These are phyloP conservation scores for Wickerhamomyces sp. DNA, from an alignment of 1,139 yeast genomes.

Conservation along the genomic window DNA sequence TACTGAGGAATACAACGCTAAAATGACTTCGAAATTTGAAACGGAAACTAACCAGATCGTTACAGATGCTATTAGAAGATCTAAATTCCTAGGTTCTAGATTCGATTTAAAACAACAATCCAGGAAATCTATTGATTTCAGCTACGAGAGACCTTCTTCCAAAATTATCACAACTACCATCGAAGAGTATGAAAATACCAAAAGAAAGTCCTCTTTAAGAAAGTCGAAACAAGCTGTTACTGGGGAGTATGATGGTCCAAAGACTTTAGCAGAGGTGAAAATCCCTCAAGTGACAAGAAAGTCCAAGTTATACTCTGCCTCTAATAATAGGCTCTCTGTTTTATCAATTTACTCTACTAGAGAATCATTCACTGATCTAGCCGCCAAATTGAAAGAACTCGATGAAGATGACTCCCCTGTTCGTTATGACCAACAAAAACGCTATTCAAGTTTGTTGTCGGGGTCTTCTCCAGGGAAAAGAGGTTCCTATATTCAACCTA, in stretches of 20 bases:
- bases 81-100: constrained; percentile 37
- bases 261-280: constrained; percentile 52
- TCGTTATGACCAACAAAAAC: not conserved
- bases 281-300: constrained; percentile 70
- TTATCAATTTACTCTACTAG: constrained; percentile 66
- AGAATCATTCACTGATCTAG: constrained; percentile 59
- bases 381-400: constrained; percentile 43
- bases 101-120: constrained; percentile 27
- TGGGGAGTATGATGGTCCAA: constrained; percentile 29
- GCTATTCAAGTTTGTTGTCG: constrained; percentile 1
- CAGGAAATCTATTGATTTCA: constrained; percentile 41
- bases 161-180: constrained; percentile 5
- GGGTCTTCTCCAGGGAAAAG: constrained; percentile 15
- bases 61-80: constrained; percentile 34
- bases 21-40: constrained; percentile 12
- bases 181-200: constrained; percentile 12
- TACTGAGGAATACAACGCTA: constrained; percentile 19
- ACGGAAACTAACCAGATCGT: constrained; percentile 22
- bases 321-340: constrained; percentile 65
- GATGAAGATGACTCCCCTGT: constrained; percentile 22
- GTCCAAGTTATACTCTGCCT: constrained; percentile 56
- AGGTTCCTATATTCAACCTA: constrained; percentile 11
- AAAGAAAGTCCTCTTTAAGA: constrained; percentile 10
- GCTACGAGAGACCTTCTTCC: constrained; percentile 7
- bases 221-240: constrained; percentile 4